Percentiles rank a stretch among this genome's conserved stretches.
Conservation (phyloP, 2,329 filamentous ascomycete species). For the Cucurbitaria berberidis region DNA sequence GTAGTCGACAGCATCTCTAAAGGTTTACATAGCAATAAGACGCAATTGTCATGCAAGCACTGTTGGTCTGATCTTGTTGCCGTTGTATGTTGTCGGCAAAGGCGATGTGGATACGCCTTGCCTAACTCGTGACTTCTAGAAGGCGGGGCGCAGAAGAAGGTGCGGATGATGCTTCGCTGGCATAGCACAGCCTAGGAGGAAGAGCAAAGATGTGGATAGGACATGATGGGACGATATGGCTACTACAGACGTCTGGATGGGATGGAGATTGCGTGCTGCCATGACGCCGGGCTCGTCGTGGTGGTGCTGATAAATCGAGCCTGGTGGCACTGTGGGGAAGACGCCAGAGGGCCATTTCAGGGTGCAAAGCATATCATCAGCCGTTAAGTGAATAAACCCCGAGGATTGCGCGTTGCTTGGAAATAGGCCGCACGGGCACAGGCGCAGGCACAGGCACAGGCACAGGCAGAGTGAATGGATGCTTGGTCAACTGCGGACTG, state of each 20-base stretch:
- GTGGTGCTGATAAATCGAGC: constrained; percentile 40
- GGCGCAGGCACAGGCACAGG: neutral
- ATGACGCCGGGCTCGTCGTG: constrained; percentile 22
- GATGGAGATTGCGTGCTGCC: constrained; percentile 1
- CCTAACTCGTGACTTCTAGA: constrained; percentile 9
- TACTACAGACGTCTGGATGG: neutral
- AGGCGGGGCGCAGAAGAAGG: no score
- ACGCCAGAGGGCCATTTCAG: neutral
- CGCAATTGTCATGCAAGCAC: neutral
- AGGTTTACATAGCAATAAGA: constrained; percentile 8
- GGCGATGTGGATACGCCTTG: no score
- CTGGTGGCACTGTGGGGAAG: constrained; percentile 23
- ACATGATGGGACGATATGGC: neutral
- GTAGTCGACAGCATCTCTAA: constrained; percentile 9
- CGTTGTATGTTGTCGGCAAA: no score
- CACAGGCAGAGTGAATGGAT: neutral
- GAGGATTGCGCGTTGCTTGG: constrained; percentile 12
- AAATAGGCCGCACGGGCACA: constrained; percentile 8
- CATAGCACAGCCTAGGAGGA: neutral
- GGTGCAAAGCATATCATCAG: constrained; percentile 1
- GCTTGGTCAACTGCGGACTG: no score
- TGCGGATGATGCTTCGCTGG: neutral
- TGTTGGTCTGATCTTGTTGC: neutral
- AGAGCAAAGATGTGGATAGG: neutral
- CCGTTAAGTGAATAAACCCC: no score